These are phyloP conservation scores for Aspergillus kassunensis DNA, from an alignment of 495 filamentous ascomycete genomes.

Conservation along the genomic window DNA sequence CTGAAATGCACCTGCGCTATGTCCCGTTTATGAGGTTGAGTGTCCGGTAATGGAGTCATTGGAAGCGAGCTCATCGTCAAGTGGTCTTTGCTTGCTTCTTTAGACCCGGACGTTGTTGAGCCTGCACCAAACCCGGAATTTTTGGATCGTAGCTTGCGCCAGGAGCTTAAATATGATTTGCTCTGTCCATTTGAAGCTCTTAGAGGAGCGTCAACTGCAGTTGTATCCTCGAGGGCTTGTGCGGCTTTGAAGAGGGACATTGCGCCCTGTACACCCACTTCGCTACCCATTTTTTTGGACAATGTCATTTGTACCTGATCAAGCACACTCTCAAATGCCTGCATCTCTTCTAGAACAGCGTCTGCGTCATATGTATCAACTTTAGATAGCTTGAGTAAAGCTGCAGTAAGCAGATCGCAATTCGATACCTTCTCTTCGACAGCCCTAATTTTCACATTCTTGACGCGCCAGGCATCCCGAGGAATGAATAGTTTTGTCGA, in stretches of 20 bases:
- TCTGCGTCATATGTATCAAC: constrained; percentile 89
- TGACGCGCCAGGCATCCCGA: constrained; percentile 88
- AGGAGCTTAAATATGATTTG: constrained; percentile 67
- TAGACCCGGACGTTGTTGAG: constrained; percentile 27
- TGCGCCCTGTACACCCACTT: constrained; percentile 77
- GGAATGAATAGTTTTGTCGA: constrained; percentile 89
- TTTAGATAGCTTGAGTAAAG: constrained; percentile 72
- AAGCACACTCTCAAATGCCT: constrained; percentile 79
- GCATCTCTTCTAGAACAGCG: constrained; percentile 92
- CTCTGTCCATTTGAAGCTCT: constrained; percentile 55
- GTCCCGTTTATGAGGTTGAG: constrained; percentile 62
- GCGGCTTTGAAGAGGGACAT: constrained; percentile 66
- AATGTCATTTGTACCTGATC: constrained; percentile 77
- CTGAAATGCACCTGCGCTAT: constrained; percentile 63
- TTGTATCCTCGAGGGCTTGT: constrained; percentile 37
- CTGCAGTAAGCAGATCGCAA: constrained; percentile 88
- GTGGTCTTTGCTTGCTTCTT: constrained; percentile 56
- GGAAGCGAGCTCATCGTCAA: constrained; percentile 68
- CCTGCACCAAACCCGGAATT: constrained; percentile 60
- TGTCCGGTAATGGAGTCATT: constrained; percentile 66
- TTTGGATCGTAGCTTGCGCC: constrained; percentile 86
- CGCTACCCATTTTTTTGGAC: constrained; percentile 78
- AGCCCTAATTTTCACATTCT: constrained; percentile 84
- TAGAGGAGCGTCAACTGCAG: constrained; percentile 37
- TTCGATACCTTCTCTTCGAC: constrained; percentile 93